Evolutionary conservation across 345 rosid species (phyloP).

Genomic region (Populus ilicifolia): DNA sequence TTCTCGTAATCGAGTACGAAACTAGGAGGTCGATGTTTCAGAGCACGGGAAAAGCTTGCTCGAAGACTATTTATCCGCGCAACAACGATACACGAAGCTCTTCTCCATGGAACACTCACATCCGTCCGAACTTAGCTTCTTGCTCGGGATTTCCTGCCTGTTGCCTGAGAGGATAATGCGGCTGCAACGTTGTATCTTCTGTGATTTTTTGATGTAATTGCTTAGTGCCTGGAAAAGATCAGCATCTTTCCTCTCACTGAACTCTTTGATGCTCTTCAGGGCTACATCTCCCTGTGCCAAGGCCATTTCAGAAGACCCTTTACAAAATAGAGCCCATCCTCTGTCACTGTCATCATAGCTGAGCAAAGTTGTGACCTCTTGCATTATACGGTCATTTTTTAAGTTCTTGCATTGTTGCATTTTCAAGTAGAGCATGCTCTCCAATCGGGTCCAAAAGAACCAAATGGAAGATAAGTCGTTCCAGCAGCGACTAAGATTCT

Average conservation of each 20-base stretch:
- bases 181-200: slow-evolving; percentile 27
- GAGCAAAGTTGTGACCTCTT: slow-evolving; percentile 31
- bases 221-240: slow-evolving; percentile 16
- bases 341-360: slow-evolving; percentile 30
- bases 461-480: slow-evolving; percentile 3
- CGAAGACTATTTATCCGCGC: slow-evolving; percentile 15
- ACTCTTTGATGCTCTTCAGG: slow-evolving; percentile 6
- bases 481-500: slow-evolving; percentile 22
- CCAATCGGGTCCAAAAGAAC: slow-evolving; percentile 40
- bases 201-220: not conserved
- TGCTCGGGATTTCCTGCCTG: slow-evolving; percentile 22
- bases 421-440: slow-evolving; percentile 39
- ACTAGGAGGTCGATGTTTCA: no score
- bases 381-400: slow-evolving; percentile 26
- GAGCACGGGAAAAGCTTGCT: not conserved
- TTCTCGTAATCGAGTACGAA: not conserved
- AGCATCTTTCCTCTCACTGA: not conserved
- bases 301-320: slow-evolving; percentile 12
- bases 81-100: slow-evolving; percentile 40
- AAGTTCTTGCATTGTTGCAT: slow-evolving; percentile 18
- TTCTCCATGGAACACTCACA: slow-evolving; percentile 39
- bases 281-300: slow-evolving; percentile 16
- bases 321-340: slow-evolving; percentile 36
- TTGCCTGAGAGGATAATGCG: slow-evolving; percentile 31
- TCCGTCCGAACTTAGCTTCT: slow-evolving; percentile 30